Conservation (phyloP, 805 yeast genomes). For the Tetrapisispora iriomotensis region DNA sequence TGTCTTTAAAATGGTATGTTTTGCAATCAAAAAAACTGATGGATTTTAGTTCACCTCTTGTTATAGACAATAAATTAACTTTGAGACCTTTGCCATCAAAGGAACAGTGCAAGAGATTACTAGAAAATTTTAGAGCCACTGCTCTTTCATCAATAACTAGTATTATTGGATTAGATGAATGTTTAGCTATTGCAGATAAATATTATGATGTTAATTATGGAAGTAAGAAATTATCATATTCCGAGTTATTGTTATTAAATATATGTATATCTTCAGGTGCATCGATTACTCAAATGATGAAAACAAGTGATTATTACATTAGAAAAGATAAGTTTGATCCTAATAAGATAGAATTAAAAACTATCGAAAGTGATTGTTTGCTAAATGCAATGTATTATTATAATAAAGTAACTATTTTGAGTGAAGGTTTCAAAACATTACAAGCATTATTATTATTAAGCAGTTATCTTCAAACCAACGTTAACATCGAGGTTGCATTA, state of each 20-base stretch:
- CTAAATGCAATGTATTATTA: constrained; percentile 42
- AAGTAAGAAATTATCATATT: constrained; percentile 12
- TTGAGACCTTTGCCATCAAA: constrained; percentile 19
- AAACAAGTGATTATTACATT: constrained; percentile 9
- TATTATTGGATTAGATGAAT: constrained; percentile 12
- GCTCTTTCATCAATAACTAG: constrained; percentile 14
- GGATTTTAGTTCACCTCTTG: constrained; percentile 18
- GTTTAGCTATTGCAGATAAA: constrained; percentile 10
- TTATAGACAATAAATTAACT: constrained; percentile 7
- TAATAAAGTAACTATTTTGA: constrained; percentile 38
- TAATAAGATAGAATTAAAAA: constrained; percentile 16
- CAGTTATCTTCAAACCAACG: constrained; percentile 27
- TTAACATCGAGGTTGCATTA: constrained; percentile 35
- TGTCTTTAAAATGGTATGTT: constrained; percentile 20
- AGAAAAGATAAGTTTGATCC: constrained; percentile 17
- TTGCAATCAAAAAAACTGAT: constrained; percentile 17
- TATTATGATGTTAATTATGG: constrained; percentile 10
- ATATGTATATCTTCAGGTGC: constrained; percentile 18
- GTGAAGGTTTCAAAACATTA: constrained; percentile 43
- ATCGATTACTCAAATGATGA: constrained; percentile 9
- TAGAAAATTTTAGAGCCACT: constrained; percentile 14
- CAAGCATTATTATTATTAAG: constrained; percentile 44
- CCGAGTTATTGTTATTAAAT: constrained; percentile 21
- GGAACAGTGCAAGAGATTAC: constrained; percentile 15
- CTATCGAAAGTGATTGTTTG: constrained; percentile 25